These are phyloP conservation scores for Citrullus mucosospermus DNA, from an alignment of 306 rosid genomes.

Conservation along the genomic window DNA sequence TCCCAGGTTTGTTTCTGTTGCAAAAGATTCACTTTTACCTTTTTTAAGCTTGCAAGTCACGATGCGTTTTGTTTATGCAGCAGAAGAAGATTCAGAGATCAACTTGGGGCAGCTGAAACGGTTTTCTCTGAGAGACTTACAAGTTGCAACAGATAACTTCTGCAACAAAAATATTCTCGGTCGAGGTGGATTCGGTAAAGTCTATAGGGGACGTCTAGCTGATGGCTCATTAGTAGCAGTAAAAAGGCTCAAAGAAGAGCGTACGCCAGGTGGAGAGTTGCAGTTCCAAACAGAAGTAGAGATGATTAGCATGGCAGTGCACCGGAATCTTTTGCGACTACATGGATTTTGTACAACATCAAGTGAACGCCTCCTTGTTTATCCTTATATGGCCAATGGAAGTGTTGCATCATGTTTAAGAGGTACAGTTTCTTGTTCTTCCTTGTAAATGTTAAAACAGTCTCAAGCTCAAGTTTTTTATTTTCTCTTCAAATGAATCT, in stretches of 20 bases:
- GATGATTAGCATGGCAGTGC: constrained; percentile 19
- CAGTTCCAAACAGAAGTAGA: constrained; percentile 18
- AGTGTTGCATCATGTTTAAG: constrained; percentile 16
- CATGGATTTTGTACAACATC: constrained; percentile 12
- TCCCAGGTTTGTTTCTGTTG: constrained; percentile 9
- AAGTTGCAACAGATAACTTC: constrained; percentile 15
- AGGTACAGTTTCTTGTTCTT: background rate
- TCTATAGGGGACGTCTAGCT: constrained; percentile 12
- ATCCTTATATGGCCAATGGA: constrained; percentile 17
- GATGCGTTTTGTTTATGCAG: background rate
- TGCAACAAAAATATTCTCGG: constrained; percentile 15
- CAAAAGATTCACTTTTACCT: background rate
- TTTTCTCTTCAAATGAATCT: background rate
- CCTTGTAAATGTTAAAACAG: background rate
- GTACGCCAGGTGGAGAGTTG: constrained; percentile 15
- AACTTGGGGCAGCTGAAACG: constrained; percentile 14
- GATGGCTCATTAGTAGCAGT: constrained; percentile 17
- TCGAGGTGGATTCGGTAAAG: constrained; percentile 15
- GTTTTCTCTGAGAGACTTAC: constrained; percentile 12
- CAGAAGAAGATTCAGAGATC: constrained; percentile 13
- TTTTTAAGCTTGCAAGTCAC: background rate
- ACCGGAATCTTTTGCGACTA: constrained; percentile 11
- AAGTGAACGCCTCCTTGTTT: constrained; percentile 13
- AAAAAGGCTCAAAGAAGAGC: constrained; percentile 16
- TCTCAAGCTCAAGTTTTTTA: background rate